A percentile compares a stretch with the other conserved stretches of the same genome.
phyloP scores from a whole-genome alignment of 495 filamentous ascomycete genomes.

The Penicillium silybi region DNA sequence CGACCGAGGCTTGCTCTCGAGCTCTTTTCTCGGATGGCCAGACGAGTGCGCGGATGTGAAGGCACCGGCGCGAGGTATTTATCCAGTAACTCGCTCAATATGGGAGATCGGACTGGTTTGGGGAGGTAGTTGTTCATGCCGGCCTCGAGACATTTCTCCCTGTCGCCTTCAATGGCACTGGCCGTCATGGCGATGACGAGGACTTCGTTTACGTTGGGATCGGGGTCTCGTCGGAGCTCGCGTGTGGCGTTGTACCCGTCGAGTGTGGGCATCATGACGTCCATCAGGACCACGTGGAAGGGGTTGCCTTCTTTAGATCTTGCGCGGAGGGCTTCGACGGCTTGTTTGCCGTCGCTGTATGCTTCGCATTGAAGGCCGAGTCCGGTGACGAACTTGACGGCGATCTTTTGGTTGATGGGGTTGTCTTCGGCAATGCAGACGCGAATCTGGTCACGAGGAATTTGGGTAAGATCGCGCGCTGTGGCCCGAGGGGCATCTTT shows the following conservation, averaged over 20 bases:
- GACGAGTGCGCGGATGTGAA: constrained; percentile 35
- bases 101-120: constrained; percentile 75
- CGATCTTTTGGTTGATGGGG: constrained; percentile 86
- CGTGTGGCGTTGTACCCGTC: constrained; percentile 93
- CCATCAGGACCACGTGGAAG: constrained; percentile 80
- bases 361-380: constrained; percentile 80
- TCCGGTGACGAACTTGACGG: constrained; percentile 79
- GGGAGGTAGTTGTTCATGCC: constrained; percentile 97
- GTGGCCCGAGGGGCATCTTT: constrained; percentile 26
- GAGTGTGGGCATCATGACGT: constrained; percentile 90
- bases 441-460: constrained; percentile 72
- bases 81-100: constrained; percentile 73
- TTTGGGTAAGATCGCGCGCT: constrained; percentile 56
- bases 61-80: constrained; percentile 58
- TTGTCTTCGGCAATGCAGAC: constrained; percentile 93
- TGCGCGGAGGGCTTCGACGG: constrained; percentile 77
- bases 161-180: constrained; percentile 82
- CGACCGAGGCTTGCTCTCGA: constrained; percentile 29
- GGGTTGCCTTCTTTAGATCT: constrained; percentile 65
- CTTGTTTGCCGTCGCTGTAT: constrained; percentile 79
- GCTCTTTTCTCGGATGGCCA: constrained; percentile 32
- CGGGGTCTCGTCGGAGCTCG: constrained; percentile 67
- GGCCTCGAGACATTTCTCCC: constrained; percentile 85
- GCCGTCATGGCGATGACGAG: constrained; percentile 94
- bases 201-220: constrained; percentile 68